Base-by-base conservation (phyloP, 495 filamentous ascomycete genomes). In the Cercophora scortea region DNA sequence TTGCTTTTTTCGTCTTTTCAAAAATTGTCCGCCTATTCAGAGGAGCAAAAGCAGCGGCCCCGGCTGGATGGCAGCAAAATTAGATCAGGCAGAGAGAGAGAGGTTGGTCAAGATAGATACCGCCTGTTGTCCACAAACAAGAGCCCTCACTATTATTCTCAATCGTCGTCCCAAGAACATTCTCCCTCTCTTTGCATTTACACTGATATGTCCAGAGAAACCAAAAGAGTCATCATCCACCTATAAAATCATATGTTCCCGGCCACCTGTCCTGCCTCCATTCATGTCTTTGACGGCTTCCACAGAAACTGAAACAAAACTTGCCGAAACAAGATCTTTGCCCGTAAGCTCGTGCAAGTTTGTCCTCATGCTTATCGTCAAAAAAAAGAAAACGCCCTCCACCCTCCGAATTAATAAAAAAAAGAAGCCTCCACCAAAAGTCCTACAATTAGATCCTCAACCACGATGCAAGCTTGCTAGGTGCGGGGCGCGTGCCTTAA, bases 161-260 rank as follows among this genome's bases (percentile, higher is more conserved):
- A 25, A 25, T 25, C 25, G 18, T 16, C 42, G 18, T 16, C 42
- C 18, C 18, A 15, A 45, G 13, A 45, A 32, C 12, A 52, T 12
- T 41, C 25, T 25, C 25, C 25, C 25, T 25, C 25, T 25, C 25
- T 25, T 25, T 25, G 25, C 55, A 52, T 53, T 36, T 63, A 58
- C 61, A 59, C 53, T 61, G 61, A 63, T 72, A 71, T 74, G 71
- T 70, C 61, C 65, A 68, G 58, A 63, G 62, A 71, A 67, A 66
- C 60, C 54, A 19, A 63, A 55, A 62, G 51, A 61, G 57, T 51
- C 56, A 54, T 62, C 58, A 50, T 55, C 59, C 56, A 57, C 51
- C 55, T 55, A 50, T 44, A 41, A 63, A 63, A 61, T 63, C 65
- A 66, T 65, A 67, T 64, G 57, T 66, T 66, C 57, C 51, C 47